Percentiles rank a stretch among this genome's conserved stretches.
phyloP scores from a whole-genome alignment of 2,329 filamentous ascomycete species.

The Penicillium sp. region DNA sequence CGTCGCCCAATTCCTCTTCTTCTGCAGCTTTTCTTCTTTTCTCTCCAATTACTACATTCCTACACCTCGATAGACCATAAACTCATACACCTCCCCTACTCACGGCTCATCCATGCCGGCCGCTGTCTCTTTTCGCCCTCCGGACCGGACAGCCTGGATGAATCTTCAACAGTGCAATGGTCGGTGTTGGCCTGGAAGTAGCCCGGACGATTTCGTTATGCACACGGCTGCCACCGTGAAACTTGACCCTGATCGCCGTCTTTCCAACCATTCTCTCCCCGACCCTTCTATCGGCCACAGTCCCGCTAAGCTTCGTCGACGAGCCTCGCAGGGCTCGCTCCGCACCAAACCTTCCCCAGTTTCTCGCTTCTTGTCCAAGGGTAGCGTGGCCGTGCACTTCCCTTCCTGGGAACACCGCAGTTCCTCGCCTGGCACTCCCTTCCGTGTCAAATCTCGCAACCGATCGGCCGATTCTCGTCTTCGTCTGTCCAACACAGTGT shows the following conservation, averaged over 20 bases:
- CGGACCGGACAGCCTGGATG: conserved; percentile 30
- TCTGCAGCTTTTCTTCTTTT: conserved; percentile 13
- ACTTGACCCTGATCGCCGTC: conserved; percentile 21
- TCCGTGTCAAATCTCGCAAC: conserved; percentile 26
- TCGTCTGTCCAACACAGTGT: conserved; percentile 36
- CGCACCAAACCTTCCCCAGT: conserved; percentile 34
- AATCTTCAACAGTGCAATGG: conserved; percentile 34
- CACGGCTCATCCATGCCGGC: conserved; percentile 16
- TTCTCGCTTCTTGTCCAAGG: conserved; percentile 37
- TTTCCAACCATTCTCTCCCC: conserved; percentile 21
- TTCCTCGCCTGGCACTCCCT: conserved; percentile 24
- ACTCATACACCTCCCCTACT: conserved; percentile 7
- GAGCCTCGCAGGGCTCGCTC: conserved; percentile 38
- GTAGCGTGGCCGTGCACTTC: conserved; percentile 45
- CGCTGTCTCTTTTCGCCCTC: conserved; percentile 13
- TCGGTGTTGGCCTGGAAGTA: conserved; percentile 26
- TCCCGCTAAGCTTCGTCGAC: conserved; percentile 31
- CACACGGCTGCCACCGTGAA: conserved; percentile 23
- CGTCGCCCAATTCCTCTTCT: conserved; percentile 17
- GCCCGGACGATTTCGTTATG: conserved; percentile 30
- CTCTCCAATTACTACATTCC: conserved; percentile 10
- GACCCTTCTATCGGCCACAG: conserved; percentile 10
- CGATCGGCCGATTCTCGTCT: conserved; percentile 30
- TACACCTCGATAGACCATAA: conserved; percentile 1
- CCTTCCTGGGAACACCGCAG: conserved; percentile 54